phyloP scores from a whole-genome alignment of 768 basidiomycete genomes.

The Rhodotorula diobovata region DNA sequence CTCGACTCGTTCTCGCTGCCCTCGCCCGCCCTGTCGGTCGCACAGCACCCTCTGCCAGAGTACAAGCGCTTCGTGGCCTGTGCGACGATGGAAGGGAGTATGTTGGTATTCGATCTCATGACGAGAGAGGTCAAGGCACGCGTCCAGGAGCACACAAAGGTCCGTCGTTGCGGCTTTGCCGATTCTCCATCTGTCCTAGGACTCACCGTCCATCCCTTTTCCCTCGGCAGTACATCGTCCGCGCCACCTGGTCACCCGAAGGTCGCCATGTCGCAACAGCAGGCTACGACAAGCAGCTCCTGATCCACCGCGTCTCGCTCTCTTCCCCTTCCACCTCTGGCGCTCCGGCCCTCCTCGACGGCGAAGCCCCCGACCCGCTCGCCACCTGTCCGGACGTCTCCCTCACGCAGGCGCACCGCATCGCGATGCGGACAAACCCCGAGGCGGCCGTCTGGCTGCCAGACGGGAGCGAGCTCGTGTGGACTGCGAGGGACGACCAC shows the following conservation, averaged over 20 bases:
- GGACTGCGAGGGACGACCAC: constrained; percentile 41
- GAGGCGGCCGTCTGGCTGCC: constrained; percentile 43
- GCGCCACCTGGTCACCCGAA: constrained; percentile 33
- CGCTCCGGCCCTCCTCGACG: constrained; percentile 16
- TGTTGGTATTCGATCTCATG: constrained; percentile 40
- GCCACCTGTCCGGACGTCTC: constrained; percentile 14
- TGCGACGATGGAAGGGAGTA: constrained; percentile 41
- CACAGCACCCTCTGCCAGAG: constrained; percentile 10
- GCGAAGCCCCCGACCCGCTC: constrained; percentile 35
- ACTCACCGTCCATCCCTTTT: background rate
- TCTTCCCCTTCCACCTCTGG: background rate
- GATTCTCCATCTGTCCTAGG: no score
- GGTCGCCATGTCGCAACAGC: constrained; percentile 39
- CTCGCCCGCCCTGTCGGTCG: constrained; percentile 39
- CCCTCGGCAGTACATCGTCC: constrained; percentile 35
- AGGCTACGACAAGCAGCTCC: constrained; percentile 43
- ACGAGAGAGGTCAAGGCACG: constrained; percentile 26
- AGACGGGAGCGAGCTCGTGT: constrained; percentile 24
- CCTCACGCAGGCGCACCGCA: constrained; percentile 21
- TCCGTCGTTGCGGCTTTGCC: constrained; percentile 4
- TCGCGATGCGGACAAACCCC: constrained; percentile 38
- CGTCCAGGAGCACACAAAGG: constrained; percentile 38
- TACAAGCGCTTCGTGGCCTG: constrained; percentile 32
- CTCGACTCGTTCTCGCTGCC: constrained; percentile 38
- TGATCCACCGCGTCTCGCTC: constrained; percentile 30